Evolutionary conservation across 2,329 filamentous ascomycete species (phyloP), one percentile per base, ranked within the genome.

Genomic region (Ophidiomyces ophidiicola): DNA sequence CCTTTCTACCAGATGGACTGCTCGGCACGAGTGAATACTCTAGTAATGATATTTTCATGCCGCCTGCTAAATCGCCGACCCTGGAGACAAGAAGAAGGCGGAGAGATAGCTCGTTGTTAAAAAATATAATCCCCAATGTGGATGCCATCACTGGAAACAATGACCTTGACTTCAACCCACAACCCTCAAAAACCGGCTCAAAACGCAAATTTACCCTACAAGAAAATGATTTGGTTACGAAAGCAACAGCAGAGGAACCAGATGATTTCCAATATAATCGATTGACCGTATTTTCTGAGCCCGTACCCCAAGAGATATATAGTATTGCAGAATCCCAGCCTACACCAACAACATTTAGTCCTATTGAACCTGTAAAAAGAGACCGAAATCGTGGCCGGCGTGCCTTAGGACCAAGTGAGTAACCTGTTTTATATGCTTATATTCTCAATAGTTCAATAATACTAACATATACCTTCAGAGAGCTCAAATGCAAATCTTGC

Each of bases 121-220:
- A 66, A 58, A 56, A 53, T 70, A 45, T 44, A 19, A 38, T 40
- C 15, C 35, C 41, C 10, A 37, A 43, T 3, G 32, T 24, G 4
- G 45, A 49, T 21, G 12, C 29, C 12, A 14, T 39, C 26, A 34
- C 42, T n/a, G 33, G 40, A 2, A 40, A 41, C 11, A 36, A 50
- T 28, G 50, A 49, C 7, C 20, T 20, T 24, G 34, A 35, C 26
- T 29, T 10, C 6, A 29, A 44, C 11, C 26, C 34, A 20, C 28
- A 38, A 28, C 48, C 55, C 3, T 48, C 63, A 3, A 64, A 65
- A 36, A 64, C 64, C 35, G 70, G 69, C 12, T 63, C 69, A 17
- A 76, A 77, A 56, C 64, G 73, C 34, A 76, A 77, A 50, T 65
- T 76, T 36, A 69, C 63, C 40, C 63, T 68, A 12, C 62, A 69